These are phyloP conservation scores for Erodium maritimum DNA, from an alignment of 345 rosid genomes.

Conservation along the genomic window DNA sequence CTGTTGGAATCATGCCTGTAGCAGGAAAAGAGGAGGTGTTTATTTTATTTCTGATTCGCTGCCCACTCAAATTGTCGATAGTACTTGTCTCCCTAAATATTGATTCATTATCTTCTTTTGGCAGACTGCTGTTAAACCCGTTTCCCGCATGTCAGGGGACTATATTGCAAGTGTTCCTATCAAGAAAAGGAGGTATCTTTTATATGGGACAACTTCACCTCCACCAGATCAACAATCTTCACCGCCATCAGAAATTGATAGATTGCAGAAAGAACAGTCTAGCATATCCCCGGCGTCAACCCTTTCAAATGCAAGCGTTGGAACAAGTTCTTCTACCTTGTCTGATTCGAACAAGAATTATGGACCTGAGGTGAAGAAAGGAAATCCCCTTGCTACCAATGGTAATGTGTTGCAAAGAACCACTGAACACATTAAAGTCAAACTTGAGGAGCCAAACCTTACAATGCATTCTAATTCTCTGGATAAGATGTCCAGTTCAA, in stretches of 20 bases:
- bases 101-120: slow-evolving; percentile 16
- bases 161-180: slow-evolving; percentile 58
- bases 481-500: no score
- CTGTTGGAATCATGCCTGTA: no score
- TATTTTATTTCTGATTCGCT: no score
- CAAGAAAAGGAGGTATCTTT: slow-evolving; percentile 66
- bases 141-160: slow-evolving; percentile 38
- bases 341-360: no score
- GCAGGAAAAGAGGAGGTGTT: no score
- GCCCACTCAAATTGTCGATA: no score
- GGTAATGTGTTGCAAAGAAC: no score
- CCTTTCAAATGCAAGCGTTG: slow-evolving; percentile 17
- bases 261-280: slow-evolving; percentile 11
- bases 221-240: slow-evolving; percentile 24
- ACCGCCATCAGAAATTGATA: slow-evolving; percentile 7
- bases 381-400: neutral
- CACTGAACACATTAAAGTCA: no score
- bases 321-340: slow-evolving; percentile 13
- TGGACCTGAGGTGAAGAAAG: neutral
- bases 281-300: slow-evolving; percentile 18
- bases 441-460: no score
- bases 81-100: no score
- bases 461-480: no score
- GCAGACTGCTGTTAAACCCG: slow-evolving; percentile 41
- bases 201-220: slow-evolving; percentile 27